Percentiles rank a stretch among this genome's conserved stretches.
Conservation (phyloP, 495 filamentous ascomycete genomes). For the Neurospora sp. region DNA sequence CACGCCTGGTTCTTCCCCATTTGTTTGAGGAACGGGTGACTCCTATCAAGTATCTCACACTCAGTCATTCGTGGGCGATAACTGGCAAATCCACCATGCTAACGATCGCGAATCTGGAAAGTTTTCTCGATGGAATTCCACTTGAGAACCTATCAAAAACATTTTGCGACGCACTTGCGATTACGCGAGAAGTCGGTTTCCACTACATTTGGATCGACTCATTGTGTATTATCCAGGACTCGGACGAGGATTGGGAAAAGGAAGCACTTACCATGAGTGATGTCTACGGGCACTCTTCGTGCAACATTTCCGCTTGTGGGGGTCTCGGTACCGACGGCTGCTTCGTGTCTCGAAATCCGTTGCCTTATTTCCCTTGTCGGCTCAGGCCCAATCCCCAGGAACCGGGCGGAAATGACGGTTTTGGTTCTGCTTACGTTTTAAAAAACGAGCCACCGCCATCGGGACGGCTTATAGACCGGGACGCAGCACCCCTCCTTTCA, state of each 20-base stretch:
- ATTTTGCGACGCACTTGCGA: background rate
- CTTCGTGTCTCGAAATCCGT: background rate
- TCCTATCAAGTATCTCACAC: background rate
- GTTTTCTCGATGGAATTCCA: background rate
- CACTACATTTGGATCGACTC: background rate
- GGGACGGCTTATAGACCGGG: fast-evolving
- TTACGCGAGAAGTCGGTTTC: background rate
- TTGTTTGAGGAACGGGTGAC: too few relatives aligned
- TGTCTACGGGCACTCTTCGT: background rate
- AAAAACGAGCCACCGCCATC: background rate
- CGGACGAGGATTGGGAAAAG: background rate
- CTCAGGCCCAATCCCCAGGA: background rate
- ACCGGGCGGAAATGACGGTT: background rate
- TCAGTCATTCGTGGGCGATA: background rate
- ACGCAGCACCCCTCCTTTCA: background rate
- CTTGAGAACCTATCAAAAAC: background rate
- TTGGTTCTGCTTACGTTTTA: background rate
- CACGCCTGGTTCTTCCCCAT: background rate
- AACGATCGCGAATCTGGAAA: background rate
- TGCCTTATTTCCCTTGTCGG: background rate
- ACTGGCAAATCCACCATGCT: background rate
- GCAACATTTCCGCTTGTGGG: background rate
- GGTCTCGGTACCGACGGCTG: background rate
- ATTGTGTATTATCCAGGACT: background rate
- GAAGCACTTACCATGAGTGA: background rate